Base-by-base conservation (phyloP, 2,329 filamentous ascomycete genomes). In the Neopestalotiopsis sp. region DNA sequence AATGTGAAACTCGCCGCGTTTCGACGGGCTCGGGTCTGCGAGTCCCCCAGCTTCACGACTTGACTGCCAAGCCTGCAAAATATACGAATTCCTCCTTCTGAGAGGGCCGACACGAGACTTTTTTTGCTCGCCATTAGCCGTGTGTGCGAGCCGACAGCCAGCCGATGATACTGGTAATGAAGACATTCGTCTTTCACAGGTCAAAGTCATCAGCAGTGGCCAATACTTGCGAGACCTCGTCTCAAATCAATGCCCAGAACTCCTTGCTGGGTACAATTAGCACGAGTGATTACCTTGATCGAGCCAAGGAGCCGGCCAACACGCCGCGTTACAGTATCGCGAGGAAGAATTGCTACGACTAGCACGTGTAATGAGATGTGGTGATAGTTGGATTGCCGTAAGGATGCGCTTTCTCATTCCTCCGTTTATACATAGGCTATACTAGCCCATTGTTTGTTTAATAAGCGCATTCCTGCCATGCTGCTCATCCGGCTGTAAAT, bases 1-100 rank as follows among this genome's bases (percentile, higher is more conserved):
- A 76, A 77, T 71, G 68, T 78, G 76, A 78, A 78, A 78, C 76
- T 67, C 71, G 71, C 71, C 70, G 71, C 71, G 76, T 78, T 78
- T 78, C 76, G 74, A 72, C 73, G 72, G 73, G 59, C 59, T 12
- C 7, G 34, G 53, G 17, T 59, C 67, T 65, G 42, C 28, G 38
- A 53, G 38, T 49, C 61, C 62, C 53, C 45, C 45, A 53, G 45
- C 45, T 24, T 53, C 45, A 53, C 45, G 45, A 53, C 45, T 49
- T 58, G 38, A n/a, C 20, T 9, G 63, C 63, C 62, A 65, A 65
- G 42, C 30, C n/a, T n/a, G 30, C n/a, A 40, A 45, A 24, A 65
- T n/a, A 40, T 38, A 53, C 40, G 20, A 38, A 38, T 38, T 38
- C 10, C 34, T 38, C 34, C 10, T 38, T 38, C 24, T 28, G 10